Evolutionary conservation across 1,284 basidiomycete species (phyloP).

Genomic region (Malassezia psittaci): DNA sequence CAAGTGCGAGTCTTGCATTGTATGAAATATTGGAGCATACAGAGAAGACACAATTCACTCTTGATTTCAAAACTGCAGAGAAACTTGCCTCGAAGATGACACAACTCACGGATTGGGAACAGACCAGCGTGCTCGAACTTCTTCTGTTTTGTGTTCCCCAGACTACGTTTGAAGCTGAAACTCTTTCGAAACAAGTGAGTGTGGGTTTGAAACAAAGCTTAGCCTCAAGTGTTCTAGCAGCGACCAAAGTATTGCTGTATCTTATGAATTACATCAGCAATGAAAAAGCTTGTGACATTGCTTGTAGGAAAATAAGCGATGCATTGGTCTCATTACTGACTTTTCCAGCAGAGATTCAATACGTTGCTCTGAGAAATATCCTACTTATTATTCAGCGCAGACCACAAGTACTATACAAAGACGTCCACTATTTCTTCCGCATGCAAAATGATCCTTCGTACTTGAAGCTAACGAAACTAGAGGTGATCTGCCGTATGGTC

Average conservation of each 20-base stretch:
- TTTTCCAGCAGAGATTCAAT: constrained; percentile 95
- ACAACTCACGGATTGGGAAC: constrained; percentile 95
- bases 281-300: constrained; percentile 68
- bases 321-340: constrained; percentile 60
- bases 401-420: constrained; percentile 82
- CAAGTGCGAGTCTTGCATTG: constrained; percentile 86
- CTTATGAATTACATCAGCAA: constrained; percentile 99
- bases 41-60: constrained; percentile 70
- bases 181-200: constrained; percentile 83
- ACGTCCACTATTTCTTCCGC: constrained; percentile 98
- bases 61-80: constrained; percentile 70
- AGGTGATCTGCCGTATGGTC: constrained; percentile 94
- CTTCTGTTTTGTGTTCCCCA: constrained; percentile 86
- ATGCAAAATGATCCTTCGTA: constrained; percentile 99
- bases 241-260: constrained; percentile 88
- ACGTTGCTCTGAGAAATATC: constrained; percentile 92
- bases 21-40: constrained; percentile 80
- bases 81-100: constrained; percentile 72
- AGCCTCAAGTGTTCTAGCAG: constrained; percentile 84
- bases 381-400: constrained; percentile 89
- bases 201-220: constrained; percentile 84
- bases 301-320: constrained; percentile 94
- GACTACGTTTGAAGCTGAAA: constrained; percentile 74
- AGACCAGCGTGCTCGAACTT: constrained; percentile 94
- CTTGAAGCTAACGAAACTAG: constrained; percentile 93